Base-by-base conservation (phyloP, 176 grass and related monocot genomes). In the Lolium perenne region DNA sequence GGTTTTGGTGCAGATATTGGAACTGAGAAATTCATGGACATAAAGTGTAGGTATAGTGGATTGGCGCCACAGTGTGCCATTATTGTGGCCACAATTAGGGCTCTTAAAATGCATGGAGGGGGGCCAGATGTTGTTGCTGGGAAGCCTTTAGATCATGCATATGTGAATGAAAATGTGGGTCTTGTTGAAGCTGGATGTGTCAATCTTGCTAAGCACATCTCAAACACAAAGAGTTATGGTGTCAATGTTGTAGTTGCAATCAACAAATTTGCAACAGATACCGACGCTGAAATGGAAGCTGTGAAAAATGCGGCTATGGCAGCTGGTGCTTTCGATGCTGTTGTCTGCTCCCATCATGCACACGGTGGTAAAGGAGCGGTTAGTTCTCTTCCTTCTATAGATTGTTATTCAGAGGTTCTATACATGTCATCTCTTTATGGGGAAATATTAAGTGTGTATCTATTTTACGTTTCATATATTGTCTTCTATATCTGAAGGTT, bases 1-100 rank as follows among this genome's bases (percentile, higher is more conserved):
- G 97, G 97, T 94, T 99, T 99, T 67, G 97, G 97, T 78, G 84
- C 97, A 80, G 97, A 99, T 91, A 99, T 99, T 89, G 97, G 97
- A 78, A 93, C 97, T 16, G 94, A 99, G 79, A 99, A 99, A 45
- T 99, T 99, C 87, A 99, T 96, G 97, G 93, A 99, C 85, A 96
- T 99, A 82, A 99, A 99, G 80, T 99, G 92, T 80, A 92, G 94
- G 58, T 99, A 99, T 60, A 99, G 97, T 94, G 92, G 88, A 79
- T 86, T 99, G 79, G 85, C 94, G 61, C 97, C 97, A 4, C 97
- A 98, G 80, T 99, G 97, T 86, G 92, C 97, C 76, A 88, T 98
- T 86, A 91, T 98, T 79, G 94, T 98, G 40, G 94, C 97, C 71
- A 98, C 97, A 78, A 96, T 98, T 76, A 87, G 97, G 50, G 97